A percentile compares a stretch with the other conserved stretches of the same genome.
These are phyloP conservation scores for Alternaria metachromatica DNA, from an alignment of 2,329 filamentous ascomycete genomes.

Conservation along the genomic window DNA sequence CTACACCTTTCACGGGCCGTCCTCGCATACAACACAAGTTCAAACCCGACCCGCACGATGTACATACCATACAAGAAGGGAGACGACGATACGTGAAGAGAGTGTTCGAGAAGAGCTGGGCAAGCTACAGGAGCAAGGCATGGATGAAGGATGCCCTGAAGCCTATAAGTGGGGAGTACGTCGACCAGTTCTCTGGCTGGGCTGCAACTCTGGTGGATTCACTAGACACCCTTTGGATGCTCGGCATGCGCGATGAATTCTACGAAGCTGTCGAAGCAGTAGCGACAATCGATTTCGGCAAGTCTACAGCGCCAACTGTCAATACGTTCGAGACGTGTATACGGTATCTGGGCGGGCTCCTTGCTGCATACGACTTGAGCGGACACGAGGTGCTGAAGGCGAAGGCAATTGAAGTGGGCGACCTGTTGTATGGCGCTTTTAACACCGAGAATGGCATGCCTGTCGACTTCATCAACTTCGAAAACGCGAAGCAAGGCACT, in stretches of 20 bases:
- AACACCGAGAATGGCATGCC: constrained; percentile 55
- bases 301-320: constrained; percentile 47
- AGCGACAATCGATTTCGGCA: constrained; percentile 54
- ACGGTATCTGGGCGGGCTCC: constrained; percentile 47
- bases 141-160: constrained; percentile 57
- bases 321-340: constrained; percentile 61
- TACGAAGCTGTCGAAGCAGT: constrained; percentile 55
- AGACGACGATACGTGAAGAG: constrained; percentile 36
- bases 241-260: constrained; percentile 57
- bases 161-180: constrained; percentile 48
- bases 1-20: constrained; percentile 33
- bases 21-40: constrained; percentile 46
- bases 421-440: constrained; percentile 56
- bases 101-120: constrained; percentile 53
- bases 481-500: constrained; percentile 38
- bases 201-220: constrained; percentile 56
- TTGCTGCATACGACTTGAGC: constrained; percentile 49
- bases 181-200: constrained; percentile 57
- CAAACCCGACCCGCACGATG: constrained; percentile 20
- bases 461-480: constrained; percentile 52
- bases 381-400: constrained; percentile 41
- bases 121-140: constrained; percentile 52
- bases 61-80: constrained; percentile 31
- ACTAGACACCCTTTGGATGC: constrained; percentile 57
- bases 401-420: constrained; percentile 47